These are phyloP conservation scores for Vaccinium corymbosum DNA, from an alignment of 148 eudicot species.

Conservation along the genomic window DNA sequence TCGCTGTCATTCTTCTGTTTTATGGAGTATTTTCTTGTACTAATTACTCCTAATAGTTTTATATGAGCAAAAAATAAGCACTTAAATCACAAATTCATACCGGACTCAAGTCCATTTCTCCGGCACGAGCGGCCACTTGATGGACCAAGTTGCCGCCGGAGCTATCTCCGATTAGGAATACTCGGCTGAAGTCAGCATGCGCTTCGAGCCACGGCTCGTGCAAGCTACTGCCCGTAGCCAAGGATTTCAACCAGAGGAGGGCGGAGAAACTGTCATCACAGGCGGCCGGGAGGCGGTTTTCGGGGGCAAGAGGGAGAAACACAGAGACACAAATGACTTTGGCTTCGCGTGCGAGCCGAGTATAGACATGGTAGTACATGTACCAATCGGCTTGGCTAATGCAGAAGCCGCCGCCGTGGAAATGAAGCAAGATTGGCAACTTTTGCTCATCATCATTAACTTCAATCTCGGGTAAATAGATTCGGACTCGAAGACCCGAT, in stretches of 20 bases:
- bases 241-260: constrained; percentile 53
- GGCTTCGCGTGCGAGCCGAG: constrained; percentile 41
- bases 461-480: constrained; percentile 50
- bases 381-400: constrained; percentile 63
- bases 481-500: constrained; percentile 40
- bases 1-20: not conserved
- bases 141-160: constrained; percentile 79
- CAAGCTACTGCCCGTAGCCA: constrained; percentile 21
- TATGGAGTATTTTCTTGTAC: too few relatives aligned
- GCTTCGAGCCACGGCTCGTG: constrained; percentile 34
- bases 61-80: too few relatives aligned
- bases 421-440: constrained; percentile 65
- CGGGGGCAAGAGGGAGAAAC: constrained; percentile 63
- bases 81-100: not conserved
- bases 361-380: constrained; percentile 67
- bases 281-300: constrained; percentile 75
- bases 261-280: constrained; percentile 53
- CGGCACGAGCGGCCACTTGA: constrained; percentile 59
- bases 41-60: too few relatives aligned
- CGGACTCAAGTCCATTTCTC: constrained; percentile 32
- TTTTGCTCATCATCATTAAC: constrained; percentile 20
- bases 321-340: constrained; percentile 48
- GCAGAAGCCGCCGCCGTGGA: constrained; percentile 88
- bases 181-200: constrained; percentile 51
- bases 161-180: constrained; percentile 78